These are phyloP conservation scores for Phylloporus arenicola DNA, from an alignment of 768 basidiomycete genomes.

Conservation along the genomic window DNA sequence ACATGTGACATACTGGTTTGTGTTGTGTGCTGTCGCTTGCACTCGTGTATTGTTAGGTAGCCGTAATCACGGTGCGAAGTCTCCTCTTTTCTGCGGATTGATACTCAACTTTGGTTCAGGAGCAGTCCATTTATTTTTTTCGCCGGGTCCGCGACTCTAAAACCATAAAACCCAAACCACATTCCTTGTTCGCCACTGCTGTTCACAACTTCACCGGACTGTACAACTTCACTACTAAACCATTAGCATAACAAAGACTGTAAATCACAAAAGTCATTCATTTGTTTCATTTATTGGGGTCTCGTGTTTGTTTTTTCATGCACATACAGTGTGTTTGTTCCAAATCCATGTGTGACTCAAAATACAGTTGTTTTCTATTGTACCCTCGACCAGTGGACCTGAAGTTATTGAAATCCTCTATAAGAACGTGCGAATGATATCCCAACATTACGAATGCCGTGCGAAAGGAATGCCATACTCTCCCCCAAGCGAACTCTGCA, in stretches of 20 bases:
- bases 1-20: constrained; percentile 21
- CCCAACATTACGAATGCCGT: neutral
- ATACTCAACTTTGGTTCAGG: constrained; percentile 20
- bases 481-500: constrained; percentile 43
- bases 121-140: constrained; percentile 2
- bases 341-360: constrained; percentile 10
- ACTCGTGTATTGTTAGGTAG: constrained; percentile 53
- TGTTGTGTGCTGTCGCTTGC: constrained; percentile 32
- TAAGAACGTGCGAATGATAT: neutral
- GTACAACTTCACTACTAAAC: constrained; percentile 22
- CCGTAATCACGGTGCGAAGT: constrained; percentile 39
- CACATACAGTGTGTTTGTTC: constrained; percentile 18
- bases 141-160: constrained; percentile 26
- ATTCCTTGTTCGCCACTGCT: constrained; percentile 14
- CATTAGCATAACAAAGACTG: constrained; percentile 23
- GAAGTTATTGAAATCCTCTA: neutral
- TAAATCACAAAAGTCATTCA: constrained; percentile 24
- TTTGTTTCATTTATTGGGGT: constrained; percentile 18
- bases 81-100: constrained; percentile 19
- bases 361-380: constrained; percentile 7
- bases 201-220: constrained; percentile 22
- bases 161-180: constrained; percentile 20
- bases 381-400: neutral
- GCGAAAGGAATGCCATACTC: constrained; percentile 24
- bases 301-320: constrained; percentile 19